Conservation (phyloP, 164 flowering plant genomes). For the Stephania cephalantha region DNA sequence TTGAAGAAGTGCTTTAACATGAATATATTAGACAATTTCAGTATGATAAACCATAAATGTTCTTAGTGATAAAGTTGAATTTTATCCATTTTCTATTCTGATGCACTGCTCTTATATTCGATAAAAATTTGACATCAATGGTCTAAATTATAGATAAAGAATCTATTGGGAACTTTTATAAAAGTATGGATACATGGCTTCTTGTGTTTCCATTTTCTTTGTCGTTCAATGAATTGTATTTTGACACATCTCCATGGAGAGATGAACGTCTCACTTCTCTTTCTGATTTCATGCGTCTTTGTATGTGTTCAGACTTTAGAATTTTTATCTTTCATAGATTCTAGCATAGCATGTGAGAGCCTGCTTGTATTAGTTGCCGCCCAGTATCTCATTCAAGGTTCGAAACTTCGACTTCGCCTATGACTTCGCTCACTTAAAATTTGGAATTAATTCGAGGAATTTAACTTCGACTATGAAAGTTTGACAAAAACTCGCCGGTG, state of each 20-base stretch:
- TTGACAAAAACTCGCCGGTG: no score
- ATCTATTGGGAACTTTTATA: not conserved
- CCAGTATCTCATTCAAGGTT: no score
- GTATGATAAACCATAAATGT: no score
- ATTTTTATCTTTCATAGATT: not conserved
- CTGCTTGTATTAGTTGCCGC: not conserved
- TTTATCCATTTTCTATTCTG: not conserved
- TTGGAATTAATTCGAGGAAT: no score
- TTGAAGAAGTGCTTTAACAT: not conserved
- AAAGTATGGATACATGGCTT: not conserved
- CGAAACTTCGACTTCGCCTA: no score
- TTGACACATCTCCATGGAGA: not conserved
- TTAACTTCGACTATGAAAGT: no score
- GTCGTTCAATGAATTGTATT: not conserved
- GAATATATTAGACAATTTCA: no score
- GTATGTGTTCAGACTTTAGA: not conserved
- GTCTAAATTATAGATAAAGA: not conserved
- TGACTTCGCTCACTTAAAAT: no score
- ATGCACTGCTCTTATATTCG: not conserved
- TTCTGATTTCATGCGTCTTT: not conserved
- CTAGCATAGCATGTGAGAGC: not conserved
- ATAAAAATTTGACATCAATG: not conserved
- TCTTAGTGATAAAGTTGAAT: no score
- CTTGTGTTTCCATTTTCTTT: not conserved
- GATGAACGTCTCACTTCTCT: not conserved